A percentile compares a stretch with the other conserved stretches of the same genome.
phyloP scores from a whole-genome alignment of 306 rosid species.

The Vachellia pachyceras region DNA sequence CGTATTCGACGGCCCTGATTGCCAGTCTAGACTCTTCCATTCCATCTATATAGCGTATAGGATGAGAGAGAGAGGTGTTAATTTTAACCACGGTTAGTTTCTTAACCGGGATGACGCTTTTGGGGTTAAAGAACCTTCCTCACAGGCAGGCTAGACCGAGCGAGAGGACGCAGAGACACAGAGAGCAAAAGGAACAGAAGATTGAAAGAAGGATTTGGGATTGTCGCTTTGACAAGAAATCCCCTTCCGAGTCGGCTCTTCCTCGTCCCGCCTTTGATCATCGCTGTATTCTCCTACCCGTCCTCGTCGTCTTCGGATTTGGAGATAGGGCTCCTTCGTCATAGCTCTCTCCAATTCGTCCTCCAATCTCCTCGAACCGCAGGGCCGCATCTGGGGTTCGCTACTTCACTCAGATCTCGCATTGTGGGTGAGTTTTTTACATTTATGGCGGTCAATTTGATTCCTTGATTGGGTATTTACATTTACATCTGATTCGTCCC shows the following conservation, averaged over 20 bases:
- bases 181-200: background rate
- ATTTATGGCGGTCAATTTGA: slow-evolving; percentile 25
- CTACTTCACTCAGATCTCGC: slow-evolving; percentile 57
- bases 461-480: slow-evolving; percentile 21
- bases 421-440: slow-evolving; percentile 56
- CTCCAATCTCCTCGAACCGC: slow-evolving; percentile 6
- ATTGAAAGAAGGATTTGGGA: slow-evolving; percentile 29
- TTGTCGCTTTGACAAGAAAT: slow-evolving; percentile 39
- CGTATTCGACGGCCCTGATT: slow-evolving; percentile 45
- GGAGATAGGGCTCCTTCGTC: slow-evolving; percentile 5
- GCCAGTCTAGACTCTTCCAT: slow-evolving; percentile 70
- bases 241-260: slow-evolving; percentile 50
- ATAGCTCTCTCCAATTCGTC: slow-evolving; percentile 9
- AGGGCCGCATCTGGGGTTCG: slow-evolving; percentile 2
- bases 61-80: slow-evolving; percentile 33
- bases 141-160: background rate
- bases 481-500: background rate
- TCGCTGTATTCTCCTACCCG: slow-evolving; percentile 3
- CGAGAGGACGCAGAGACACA: background rate
- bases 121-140: slow-evolving; percentile 57
- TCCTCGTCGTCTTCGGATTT: slow-evolving; percentile 31
- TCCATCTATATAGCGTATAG: background rate
- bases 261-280: slow-evolving; percentile 40
- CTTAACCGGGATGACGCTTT: slow-evolving; percentile 48
- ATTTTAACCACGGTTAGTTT: slow-evolving; percentile 48